Evolutionary conservation across 345 rosid species (phyloP).

Genomic region (Cardamine chenopodiifolia): DNA sequence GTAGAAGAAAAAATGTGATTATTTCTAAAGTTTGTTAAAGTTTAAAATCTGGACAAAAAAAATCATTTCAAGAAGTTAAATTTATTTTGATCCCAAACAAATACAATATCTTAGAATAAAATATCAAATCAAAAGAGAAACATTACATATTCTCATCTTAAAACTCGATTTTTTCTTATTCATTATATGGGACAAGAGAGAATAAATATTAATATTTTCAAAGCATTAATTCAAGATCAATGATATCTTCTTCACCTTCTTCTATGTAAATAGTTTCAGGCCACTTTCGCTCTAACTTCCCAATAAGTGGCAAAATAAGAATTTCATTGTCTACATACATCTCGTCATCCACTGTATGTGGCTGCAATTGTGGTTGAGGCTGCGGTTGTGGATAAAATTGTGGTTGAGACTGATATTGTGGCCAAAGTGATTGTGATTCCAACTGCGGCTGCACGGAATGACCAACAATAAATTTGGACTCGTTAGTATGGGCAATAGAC

Average conservation of each 20-base stretch:
- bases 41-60: too few relatives aligned
- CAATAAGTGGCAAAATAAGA: background rate
- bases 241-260: background rate
- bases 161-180: background rate
- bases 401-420: background rate
- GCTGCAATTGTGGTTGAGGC: background rate
- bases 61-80: background rate
- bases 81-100: background rate
- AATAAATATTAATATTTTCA: background rate
- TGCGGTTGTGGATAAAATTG: background rate
- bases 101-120: background rate
- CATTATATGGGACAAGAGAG: background rate
- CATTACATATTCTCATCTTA: background rate
- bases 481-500: background rate
- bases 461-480: background rate
- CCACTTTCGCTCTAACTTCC: background rate
- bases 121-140: background rate
- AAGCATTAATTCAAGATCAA: background rate
- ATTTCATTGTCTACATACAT: background rate
- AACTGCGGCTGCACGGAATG: background rate
- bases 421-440: too few relatives aligned
- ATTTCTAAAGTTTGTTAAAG: too few relatives aligned
- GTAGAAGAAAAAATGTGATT: too few relatives aligned
- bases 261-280: background rate
- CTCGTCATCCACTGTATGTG: background rate